Percentiles rank a stretch among this genome's conserved stretches.
phyloP scores from a whole-genome alignment of 1,139 yeast genomes.

The Candida pseudoviswanathii region DNA sequence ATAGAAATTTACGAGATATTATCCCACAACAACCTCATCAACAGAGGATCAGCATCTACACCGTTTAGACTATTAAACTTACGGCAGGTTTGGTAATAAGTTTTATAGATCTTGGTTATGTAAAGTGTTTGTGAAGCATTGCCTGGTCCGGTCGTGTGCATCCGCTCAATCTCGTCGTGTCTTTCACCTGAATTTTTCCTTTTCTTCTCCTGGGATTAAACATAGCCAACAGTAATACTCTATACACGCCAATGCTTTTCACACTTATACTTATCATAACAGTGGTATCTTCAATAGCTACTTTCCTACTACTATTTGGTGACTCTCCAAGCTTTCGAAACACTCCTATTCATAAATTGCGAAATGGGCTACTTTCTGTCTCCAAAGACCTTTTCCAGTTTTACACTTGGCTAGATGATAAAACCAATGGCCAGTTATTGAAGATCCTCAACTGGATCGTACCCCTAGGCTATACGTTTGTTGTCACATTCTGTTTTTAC shows the following conservation, averaged over 20 bases:
- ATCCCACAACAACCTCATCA: too few relatives aligned
- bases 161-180: too few relatives aligned
- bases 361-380: constrained; percentile 13
- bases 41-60: too few relatives aligned
- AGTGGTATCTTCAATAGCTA: constrained; percentile 12
- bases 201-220: neutral
- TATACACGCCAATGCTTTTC: constrained; percentile 11
- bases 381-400: constrained; percentile 5
- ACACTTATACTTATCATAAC: constrained; percentile 11
- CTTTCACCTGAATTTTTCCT: neutral
- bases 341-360: constrained; percentile 29
- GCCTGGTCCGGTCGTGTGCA: too few relatives aligned
- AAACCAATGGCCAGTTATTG: constrained; percentile 20
- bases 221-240: neutral
- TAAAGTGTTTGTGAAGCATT: too few relatives aligned
- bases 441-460: constrained; percentile 40
- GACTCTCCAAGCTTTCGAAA: constrained; percentile 52
- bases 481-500: constrained; percentile 48
- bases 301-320: constrained; percentile 47
- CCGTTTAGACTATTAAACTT: too few relatives aligned
- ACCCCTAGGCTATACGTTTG: constrained; percentile 49
- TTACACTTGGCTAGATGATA: constrained; percentile 13
- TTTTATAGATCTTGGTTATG: too few relatives aligned
- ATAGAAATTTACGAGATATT: too few relatives aligned
- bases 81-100: too few relatives aligned